phyloP scores from a whole-genome alignment of 208 protist species.

The Trypanosoma mega region DNA sequence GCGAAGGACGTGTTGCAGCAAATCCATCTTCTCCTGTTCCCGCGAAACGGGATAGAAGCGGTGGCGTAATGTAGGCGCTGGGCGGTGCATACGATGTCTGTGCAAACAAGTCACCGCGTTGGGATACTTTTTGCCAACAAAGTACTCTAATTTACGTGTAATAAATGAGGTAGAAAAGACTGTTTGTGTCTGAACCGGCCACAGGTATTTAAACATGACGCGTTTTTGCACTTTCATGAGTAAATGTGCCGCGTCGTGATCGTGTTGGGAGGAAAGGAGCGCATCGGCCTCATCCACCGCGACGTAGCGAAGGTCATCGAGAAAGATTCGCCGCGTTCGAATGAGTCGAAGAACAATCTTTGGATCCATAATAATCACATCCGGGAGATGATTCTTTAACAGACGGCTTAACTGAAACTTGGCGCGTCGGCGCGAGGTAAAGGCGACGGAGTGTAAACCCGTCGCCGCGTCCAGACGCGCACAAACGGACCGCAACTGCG shows the following conservation, averaged over 20 bases:
- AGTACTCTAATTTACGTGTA: constrained; percentile 71
- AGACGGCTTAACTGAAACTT: constrained; percentile 67
- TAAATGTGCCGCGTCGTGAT: constrained; percentile 75
- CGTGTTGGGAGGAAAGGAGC: constrained; percentile 72
- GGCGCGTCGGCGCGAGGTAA: constrained; percentile 63
- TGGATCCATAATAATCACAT: constrained; percentile 84
- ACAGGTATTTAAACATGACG: constrained; percentile 76
- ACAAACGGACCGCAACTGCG: constrained; percentile 73
- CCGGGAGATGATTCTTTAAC: constrained; percentile 56
- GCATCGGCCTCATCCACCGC: constrained; percentile 86
- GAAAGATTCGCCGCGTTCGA: constrained; percentile 66
- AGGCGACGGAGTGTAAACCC: constrained; percentile 54
- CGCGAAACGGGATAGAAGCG: constrained; percentile 59
- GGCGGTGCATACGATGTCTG: constrained; percentile 60
- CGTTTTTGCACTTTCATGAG: constrained; percentile 75
- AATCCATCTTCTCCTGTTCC: constrained; percentile 65
- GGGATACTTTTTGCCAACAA: constrained; percentile 55
- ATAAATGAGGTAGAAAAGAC: constrained; percentile 78
- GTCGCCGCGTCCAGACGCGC: constrained; percentile 47
- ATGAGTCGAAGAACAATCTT: constrained; percentile 68
- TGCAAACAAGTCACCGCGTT: constrained; percentile 61
- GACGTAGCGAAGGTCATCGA: constrained; percentile 86
- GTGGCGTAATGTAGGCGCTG: constrained; percentile 48
- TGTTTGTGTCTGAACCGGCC: constrained; percentile 84
- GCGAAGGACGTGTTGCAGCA: constrained; percentile 60